Evolutionary conservation across 768 basidiomycete species (phyloP), one percentile per base, ranked within the genome.

Genomic region (Leucogyrophana mollusca): DNA sequence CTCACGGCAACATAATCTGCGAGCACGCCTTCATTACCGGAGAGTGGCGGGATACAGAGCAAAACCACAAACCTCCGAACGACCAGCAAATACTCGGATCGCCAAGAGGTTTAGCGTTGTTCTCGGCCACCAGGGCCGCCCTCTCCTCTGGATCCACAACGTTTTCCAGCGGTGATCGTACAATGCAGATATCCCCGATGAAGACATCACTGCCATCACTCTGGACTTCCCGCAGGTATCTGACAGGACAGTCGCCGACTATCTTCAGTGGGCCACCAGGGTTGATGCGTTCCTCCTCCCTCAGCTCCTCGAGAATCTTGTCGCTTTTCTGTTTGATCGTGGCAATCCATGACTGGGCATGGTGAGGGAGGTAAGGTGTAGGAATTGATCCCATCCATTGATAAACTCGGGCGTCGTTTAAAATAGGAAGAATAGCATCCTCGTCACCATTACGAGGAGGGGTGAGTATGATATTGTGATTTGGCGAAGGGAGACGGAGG

Each of bases 1-100:
- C 74, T 76, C 14, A 79, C 70, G 4, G 72, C 74, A 34, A 88
- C 61, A 51, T 74, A 86, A 56, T 85, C 86, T 85, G 55, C n/a
- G 37, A 51, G 14, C 34, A 8, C 36, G 23, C 34, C n/a, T 10
- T 23, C 21, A 22, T 21, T 34, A 47, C 13, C 36, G n/a, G n/a
- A n/a, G n/a, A 22, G 16, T 1, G 22, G 6, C 11, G 1, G 41
- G 4, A 43, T 23, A 30, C 18, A 21, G 33, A 17, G 14, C 21
- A 11, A 37, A 6, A 7, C 1, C 17, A 49, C 75, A 10, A 59
- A 85, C 85, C 73, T 51, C 84, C 86, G 24, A 86, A 61, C 10
- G 69, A 71, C 81, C 82, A 87, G 21, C 78, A 56, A 45, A 85
- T 82, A 24, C 66, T 66, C 10, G 77, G 74, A 53, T 86, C 79